phyloP scores from a whole-genome alignment of 176 grass and related monocot genomes.

The Stipa capillata region DNA sequence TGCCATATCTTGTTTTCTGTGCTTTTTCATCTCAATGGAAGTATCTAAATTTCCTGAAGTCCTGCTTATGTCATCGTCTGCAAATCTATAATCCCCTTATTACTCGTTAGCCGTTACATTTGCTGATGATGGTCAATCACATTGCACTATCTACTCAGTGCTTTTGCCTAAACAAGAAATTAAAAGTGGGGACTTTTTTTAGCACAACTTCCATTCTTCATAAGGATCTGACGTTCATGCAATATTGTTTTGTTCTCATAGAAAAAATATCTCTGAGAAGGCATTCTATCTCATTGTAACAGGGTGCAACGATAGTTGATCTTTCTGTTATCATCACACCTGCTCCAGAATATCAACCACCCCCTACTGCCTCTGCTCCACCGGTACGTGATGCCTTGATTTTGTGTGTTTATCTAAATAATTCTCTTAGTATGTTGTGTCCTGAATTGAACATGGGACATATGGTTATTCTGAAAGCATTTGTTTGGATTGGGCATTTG shows the following conservation, averaged over 20 bases:
- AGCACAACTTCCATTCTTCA: not conserved
- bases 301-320: conserved; percentile 71
- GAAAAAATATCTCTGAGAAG: not conserved
- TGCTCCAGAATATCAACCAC: conserved; percentile 55
- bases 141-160: not conserved
- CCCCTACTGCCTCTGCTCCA: conserved; percentile 41
- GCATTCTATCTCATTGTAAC: not conserved
- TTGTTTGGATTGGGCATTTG: not conserved
- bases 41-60: not conserved
- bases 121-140: not conserved
- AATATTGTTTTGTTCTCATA: not conserved
- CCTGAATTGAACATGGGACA: not conserved
- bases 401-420: not conserved
- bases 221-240: not conserved
- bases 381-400: conserved; percentile 12
- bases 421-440: not conserved
- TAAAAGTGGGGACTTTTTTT: not conserved
- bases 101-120: not conserved
- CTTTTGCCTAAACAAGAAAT: not conserved
- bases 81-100: not conserved
- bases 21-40: not conserved
- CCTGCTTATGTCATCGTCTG: not conserved
- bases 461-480: not conserved
- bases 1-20: not conserved
- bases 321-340: conserved; percentile 63